phyloP scores from a whole-genome alignment of 169 alveolate genomes.

The Ichthyophthirius multifiliis region DNA sequence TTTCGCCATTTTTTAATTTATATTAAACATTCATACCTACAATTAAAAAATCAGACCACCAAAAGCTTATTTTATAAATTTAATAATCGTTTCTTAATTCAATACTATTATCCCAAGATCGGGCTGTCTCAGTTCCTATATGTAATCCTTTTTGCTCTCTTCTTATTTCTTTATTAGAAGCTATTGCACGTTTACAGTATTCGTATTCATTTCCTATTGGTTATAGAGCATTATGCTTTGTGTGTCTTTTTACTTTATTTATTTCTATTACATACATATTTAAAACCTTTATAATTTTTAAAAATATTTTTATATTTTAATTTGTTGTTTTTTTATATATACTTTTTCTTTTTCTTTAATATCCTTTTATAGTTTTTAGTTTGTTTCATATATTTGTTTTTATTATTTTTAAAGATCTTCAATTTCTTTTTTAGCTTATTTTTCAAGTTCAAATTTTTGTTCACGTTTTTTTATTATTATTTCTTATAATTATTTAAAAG shows the following conservation, averaged over 20 bases:
- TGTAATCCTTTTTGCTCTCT: conserved; percentile 5
- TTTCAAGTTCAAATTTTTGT: too few species aligned
- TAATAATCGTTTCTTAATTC: neutral
- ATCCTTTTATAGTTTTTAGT: neutral
- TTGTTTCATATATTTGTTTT: neutral
- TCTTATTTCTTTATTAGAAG: neutral
- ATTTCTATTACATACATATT: neutral
- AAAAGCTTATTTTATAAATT: neutral
- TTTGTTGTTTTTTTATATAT: neutral
- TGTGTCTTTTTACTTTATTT: neutral
- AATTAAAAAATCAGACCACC: neutral
- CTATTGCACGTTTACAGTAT: neutral
- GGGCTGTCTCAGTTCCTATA: neutral
- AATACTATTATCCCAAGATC: neutral
- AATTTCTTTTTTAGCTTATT: neutral
- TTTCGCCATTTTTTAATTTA: conserved; percentile 4
- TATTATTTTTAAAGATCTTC: neutral
- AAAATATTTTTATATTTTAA: neutral
- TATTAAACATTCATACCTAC: neutral
- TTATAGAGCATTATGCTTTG: neutral
- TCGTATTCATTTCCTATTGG: neutral
- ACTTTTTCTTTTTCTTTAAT: conserved; percentile 1
- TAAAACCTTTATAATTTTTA: neutral
- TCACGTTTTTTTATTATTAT: too few species aligned
- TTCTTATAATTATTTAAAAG: too few species aligned